A percentile compares a stretch with the other conserved stretches of the same genome.
phyloP scores from a whole-genome alignment of 2,329 filamentous ascomycete species.

The Alternaria gaisen region DNA sequence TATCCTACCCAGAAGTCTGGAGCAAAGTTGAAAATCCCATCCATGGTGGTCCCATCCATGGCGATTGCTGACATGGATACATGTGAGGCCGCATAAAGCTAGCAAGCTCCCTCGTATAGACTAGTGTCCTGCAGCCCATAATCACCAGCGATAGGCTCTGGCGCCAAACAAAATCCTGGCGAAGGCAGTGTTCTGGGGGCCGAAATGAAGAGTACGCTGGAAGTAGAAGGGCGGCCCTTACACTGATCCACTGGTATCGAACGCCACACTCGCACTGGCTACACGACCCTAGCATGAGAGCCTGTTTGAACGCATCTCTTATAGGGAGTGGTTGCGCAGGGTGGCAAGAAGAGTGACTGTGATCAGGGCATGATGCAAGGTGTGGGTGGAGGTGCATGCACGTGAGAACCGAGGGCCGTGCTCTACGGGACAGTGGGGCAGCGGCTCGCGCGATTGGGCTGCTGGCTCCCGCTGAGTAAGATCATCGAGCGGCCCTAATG shows the following conservation, averaged over 20 bases:
- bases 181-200: conserved; percentile 32
- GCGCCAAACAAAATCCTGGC: conserved; percentile 24
- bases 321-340: conserved; percentile 15
- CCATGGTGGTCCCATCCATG: conserved; percentile 32
- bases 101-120: conserved; percentile 26
- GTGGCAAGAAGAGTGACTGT: conserved; percentile 10
- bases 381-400: conserved; percentile 13
- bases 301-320: not conserved
- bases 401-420: conserved; percentile 21
- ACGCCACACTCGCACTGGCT: conserved; percentile 4
- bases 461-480: conserved; percentile 28
- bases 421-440: conserved; percentile 18
- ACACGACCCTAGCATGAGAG: not conserved
- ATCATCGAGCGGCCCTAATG: conserved; percentile 12
- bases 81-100: conserved; percentile 33
- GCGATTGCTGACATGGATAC: conserved; percentile 39
- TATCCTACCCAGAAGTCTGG: conserved; percentile 29
- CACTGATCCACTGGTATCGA: not conserved
- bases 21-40: conserved; percentile 26
- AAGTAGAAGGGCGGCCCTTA: conserved; percentile 15
- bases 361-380: conserved; percentile 1
- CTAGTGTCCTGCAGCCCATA: conserved; percentile 31
- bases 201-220: conserved; percentile 19
- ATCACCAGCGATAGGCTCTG: conserved; percentile 16
- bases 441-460: conserved; percentile 14